Conservation (phyloP, 2,329 filamentous ascomycete species). For the Ascochyta rabiei region DNA sequence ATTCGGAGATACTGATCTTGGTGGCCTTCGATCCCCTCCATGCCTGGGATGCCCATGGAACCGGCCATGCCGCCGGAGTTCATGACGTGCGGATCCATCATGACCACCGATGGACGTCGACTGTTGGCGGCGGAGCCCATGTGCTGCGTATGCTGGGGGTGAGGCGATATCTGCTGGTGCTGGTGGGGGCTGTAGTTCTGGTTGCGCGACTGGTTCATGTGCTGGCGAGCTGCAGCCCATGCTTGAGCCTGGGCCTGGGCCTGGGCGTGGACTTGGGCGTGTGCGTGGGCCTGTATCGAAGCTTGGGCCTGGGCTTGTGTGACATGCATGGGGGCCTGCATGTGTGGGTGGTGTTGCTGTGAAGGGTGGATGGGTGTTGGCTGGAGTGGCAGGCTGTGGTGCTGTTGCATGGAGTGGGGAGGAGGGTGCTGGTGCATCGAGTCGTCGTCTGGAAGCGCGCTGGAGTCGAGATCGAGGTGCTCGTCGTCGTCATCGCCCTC, state of each 20-base stretch:
- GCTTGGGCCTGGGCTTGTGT: conserved; percentile 38
- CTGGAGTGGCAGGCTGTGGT: conserved; percentile 34
- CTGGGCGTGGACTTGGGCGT: conserved; percentile 37
- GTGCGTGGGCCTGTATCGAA: conserved; percentile 33
- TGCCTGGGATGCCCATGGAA: conserved; percentile 34
- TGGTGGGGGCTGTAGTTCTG: conserved; percentile 39
- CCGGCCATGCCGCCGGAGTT: conserved; percentile 21
- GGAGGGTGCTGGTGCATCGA: conserved; percentile 26
- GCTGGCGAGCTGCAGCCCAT: conserved; percentile 44
- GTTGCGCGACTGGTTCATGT: conserved; percentile 46
- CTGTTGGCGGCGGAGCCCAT: conserved; percentile 42
- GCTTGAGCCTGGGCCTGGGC: conserved; percentile 35
- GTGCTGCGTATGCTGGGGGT: conserved; percentile 30
- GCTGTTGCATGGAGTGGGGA: conserved; percentile 14
- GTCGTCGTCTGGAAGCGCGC: conserved; percentile 3
- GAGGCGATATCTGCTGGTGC: conserved; percentile 37
- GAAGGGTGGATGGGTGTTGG: conserved; percentile 39
- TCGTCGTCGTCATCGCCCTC: conserved; percentile 39
- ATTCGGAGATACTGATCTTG: conserved; percentile 42
- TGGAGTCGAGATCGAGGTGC: conserved; percentile 3
- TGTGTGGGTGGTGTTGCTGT: conserved; percentile 33
- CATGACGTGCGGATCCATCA: conserved; percentile 40
- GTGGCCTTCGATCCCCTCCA: conserved; percentile 43
- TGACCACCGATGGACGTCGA: conserved; percentile 36
- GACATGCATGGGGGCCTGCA: conserved; percentile 36